Percentiles rank a stretch among this genome's conserved stretches.
phyloP scores from a whole-genome alignment of 306 rosid species.

The Sicyos baderoa region DNA sequence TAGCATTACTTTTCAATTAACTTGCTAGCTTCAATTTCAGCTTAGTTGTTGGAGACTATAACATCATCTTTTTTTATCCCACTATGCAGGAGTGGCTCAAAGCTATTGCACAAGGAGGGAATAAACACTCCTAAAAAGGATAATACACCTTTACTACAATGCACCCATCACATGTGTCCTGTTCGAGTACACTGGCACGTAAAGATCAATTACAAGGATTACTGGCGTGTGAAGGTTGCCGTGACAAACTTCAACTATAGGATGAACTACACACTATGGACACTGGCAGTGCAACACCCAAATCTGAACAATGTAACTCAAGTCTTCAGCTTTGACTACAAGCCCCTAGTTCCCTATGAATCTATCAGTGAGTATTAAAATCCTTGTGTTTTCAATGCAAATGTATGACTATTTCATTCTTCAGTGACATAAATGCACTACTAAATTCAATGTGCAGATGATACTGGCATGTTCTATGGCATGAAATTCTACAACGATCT shows the following conservation, averaged over 20 bases:
- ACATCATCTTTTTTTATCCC: conserved; percentile 9
- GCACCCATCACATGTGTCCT: conserved; percentile 85
- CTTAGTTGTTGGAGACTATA: not conserved
- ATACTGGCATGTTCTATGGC: conserved; percentile 91
- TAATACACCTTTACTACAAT: conserved; percentile 61
- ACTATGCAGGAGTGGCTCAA: conserved; percentile 47
- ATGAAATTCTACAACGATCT: conserved; percentile 79
- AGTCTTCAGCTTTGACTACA: conserved; percentile 84
- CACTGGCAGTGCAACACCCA: conserved; percentile 79
- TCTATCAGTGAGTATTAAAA: conserved; percentile 58
- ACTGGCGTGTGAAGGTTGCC: conserved; percentile 80
- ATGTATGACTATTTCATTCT: not conserved
- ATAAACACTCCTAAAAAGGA: conserved; percentile 45
- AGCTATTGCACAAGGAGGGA: conserved; percentile 40
- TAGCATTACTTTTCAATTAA: not conserved
- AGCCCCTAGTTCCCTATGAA: conserved; percentile 71
- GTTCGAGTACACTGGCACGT: conserved; percentile 84
- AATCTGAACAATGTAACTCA: conserved; percentile 83
- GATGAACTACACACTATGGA: conserved; percentile 67
- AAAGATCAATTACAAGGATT: conserved; percentile 65
- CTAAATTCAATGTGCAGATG: conserved; percentile 50
- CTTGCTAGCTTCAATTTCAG: conserved; percentile 11
- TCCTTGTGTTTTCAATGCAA: not conserved
- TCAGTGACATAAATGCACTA: not conserved
- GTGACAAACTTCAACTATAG: conserved; percentile 71